phyloP scores from a whole-genome alignment of 2,329 filamentous ascomycete genomes.

The Phyllosticta capitalensis region DNA sequence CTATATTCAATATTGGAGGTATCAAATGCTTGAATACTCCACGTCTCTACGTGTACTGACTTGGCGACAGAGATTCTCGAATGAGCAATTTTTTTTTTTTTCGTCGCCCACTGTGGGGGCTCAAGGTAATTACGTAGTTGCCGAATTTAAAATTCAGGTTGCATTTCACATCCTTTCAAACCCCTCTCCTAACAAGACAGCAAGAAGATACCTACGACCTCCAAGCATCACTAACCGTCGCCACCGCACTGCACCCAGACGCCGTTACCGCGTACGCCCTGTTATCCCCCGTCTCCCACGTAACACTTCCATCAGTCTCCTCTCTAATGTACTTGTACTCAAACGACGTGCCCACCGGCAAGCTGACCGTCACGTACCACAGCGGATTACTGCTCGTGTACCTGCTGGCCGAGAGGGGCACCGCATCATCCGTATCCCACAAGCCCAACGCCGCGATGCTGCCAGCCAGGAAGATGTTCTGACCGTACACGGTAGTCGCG shows the following conservation, averaged over 20 bases:
- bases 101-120: no score
- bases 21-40: no score
- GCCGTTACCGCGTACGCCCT: slow-evolving; percentile 28
- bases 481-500: slow-evolving; percentile 38
- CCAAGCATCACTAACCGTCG: slow-evolving; percentile 19
- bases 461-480: slow-evolving; percentile 40
- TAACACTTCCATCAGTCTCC: slow-evolving; percentile 36
- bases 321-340: slow-evolving; percentile 39
- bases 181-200: no score
- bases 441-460: slow-evolving; percentile 34
- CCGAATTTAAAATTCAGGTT: no score
- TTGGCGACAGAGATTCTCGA: no score
- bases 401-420: slow-evolving; percentile 31
- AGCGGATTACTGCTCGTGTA: slow-evolving; percentile 37
- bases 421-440: slow-evolving; percentile 33
- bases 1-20: no score
- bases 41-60: no score
- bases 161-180: no score
- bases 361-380: slow-evolving; percentile 35
- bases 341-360: slow-evolving; percentile 34
- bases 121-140: no score
- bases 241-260: slow-evolving; percentile 11
- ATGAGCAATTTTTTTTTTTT: no score
- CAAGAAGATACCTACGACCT: slow-evolving; percentile 1
- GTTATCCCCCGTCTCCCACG: slow-evolving; percentile 37